A percentile compares a stretch with the other conserved stretches of the same genome.
Evolutionary conservation across 2,329 filamentous ascomycete species (phyloP).

Genomic region (Decorospora gaudefroyi): DNA sequence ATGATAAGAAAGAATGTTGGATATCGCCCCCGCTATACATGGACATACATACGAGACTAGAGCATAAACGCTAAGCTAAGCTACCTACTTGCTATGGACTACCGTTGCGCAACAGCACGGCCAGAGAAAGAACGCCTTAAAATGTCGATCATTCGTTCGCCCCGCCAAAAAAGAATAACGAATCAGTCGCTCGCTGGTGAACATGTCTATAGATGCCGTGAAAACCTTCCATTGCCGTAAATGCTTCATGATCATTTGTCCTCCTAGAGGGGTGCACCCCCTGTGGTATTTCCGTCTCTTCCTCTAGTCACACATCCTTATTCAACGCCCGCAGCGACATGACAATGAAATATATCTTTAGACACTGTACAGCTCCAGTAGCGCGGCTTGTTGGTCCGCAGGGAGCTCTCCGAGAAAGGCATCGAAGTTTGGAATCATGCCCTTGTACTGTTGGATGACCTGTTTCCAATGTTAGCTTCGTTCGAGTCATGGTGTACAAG

Average conservation of each 20-base stretch:
- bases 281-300: conserved; percentile 34
- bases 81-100: conserved; percentile 43
- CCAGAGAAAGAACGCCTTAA: conserved; percentile 37
- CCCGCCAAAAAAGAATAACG: conserved; percentile 5
- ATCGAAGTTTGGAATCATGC: conserved; percentile 60
- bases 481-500: neutral
- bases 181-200: conserved; percentile 16
- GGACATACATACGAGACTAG: no score
- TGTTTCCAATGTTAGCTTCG: conserved; percentile 33
- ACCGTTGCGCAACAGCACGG: conserved; percentile 8
- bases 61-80: conserved; percentile 13
- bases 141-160: conserved; percentile 35
- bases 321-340: conserved; percentile 35
- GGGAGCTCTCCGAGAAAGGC: conserved; percentile 56
- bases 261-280: conserved; percentile 10
- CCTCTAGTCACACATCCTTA: conserved; percentile 24
- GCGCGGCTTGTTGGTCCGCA: conserved; percentile 49
- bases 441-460: conserved; percentile 60
- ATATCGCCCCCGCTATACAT: no score
- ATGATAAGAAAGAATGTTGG: neutral
- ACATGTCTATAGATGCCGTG: conserved; percentile 45
- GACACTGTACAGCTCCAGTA: conserved; percentile 51
- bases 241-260: conserved; percentile 24
- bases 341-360: conserved; percentile 29
- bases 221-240: conserved; percentile 24